These are phyloP conservation scores for Pythium grandisporangium DNA, from an alignment of 352 stramenopile genomes.

Conservation along the genomic window DNA sequence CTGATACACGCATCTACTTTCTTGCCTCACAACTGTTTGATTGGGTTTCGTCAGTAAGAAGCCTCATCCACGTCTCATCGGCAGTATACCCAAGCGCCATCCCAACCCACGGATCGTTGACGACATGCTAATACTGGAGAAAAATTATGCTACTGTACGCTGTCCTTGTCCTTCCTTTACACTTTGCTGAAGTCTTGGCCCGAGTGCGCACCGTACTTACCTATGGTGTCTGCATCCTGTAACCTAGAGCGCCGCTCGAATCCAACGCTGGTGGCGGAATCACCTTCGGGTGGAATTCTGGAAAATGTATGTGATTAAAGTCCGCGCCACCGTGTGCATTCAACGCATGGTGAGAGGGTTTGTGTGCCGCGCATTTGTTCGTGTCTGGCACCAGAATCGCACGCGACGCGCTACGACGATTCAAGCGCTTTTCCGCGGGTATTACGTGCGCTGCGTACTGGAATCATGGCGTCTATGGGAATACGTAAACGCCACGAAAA, in stretches of 20 bases:
- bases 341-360: constrained; percentile 45
- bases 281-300: constrained; percentile 33
- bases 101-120: constrained; percentile 46
- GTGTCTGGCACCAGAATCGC: constrained; percentile 46
- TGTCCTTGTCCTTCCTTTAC: no score
- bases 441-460: constrained; percentile 35
- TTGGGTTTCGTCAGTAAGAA: no score
- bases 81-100: no score
- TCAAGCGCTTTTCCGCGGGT: constrained; percentile 49
- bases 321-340: constrained; percentile 31
- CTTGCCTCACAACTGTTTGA: no score
- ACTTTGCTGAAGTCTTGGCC: no score
- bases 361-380: constrained; percentile 33
- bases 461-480: constrained; percentile 48
- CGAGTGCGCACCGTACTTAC: no score
- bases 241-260: not conserved
- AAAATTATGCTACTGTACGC: constrained; percentile 28
- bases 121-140: constrained; percentile 64
- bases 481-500: constrained; percentile 38
- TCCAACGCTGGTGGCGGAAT: constrained; percentile 55
- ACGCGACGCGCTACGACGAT: constrained; percentile 36
- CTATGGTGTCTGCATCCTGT: no score
- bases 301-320: constrained; percentile 28
- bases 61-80: no score
- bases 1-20: no score